Evolutionary conservation across 116 monocot species (phyloP).

Genomic region (Papilionanthe hybrid): DNA sequence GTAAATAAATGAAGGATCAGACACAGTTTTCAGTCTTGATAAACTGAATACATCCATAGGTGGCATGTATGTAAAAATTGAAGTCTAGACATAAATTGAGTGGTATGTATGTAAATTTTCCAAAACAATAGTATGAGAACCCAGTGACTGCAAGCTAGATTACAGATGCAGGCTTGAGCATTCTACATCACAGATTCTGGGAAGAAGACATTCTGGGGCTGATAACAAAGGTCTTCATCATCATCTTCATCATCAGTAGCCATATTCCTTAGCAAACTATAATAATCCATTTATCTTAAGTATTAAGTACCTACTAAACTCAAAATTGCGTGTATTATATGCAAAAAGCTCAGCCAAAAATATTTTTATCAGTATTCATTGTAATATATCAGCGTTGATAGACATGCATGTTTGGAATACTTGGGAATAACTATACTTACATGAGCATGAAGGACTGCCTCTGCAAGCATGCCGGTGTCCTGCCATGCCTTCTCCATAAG

Average conservation of each 20-base stretch:
- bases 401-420: no score
- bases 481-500: constrained; percentile 99
- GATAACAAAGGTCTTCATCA: no score
- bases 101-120: no score
- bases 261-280: no score
- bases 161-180: not conserved
- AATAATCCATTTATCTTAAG: no score
- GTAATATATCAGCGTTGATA: not conserved
- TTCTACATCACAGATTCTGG: no score
- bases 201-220: no score
- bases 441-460: constrained; percentile 97
- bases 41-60: not conserved
- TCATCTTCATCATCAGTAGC: no score
- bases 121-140: not conserved
- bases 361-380: not conserved
- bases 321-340: no score
- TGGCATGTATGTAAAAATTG: no score
- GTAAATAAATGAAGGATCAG: not conserved
- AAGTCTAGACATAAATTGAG: no score
- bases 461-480: constrained; percentile 97
- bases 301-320: no score
- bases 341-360: not conserved
- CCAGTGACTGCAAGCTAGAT: not conserved
- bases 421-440: constrained; percentile 27
- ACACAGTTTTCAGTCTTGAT: not conserved